These are phyloP conservation scores for Oryza coarctata DNA, from an alignment of 176 grass and related monocot genomes.

Conservation along the genomic window DNA sequence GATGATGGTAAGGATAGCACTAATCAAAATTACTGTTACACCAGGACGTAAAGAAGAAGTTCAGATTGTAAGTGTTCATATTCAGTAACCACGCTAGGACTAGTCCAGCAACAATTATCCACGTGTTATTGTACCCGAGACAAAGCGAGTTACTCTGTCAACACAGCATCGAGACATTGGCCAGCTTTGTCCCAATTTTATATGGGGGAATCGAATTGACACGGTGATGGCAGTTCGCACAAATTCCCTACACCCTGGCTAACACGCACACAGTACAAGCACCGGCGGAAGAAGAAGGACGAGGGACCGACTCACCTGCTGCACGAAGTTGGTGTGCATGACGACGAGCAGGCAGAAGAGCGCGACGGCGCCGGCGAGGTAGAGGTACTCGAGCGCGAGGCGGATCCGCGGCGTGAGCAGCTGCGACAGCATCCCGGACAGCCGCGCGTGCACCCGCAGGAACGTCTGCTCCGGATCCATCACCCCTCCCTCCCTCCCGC, in stretches of 20 bases:
- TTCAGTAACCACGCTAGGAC: neutral
- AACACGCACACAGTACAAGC: neutral
- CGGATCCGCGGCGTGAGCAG: slow-evolving; percentile 93
- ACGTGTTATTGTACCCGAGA: neutral
- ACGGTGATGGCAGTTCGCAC: neutral
- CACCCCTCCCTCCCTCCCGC: neutral
- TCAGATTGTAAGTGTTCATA: neutral
- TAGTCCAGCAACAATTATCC: neutral
- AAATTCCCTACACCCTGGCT: neutral
- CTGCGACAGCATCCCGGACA: slow-evolving; percentile 97
- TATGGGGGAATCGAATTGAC: neutral
- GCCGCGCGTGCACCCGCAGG: slow-evolving; percentile 88
- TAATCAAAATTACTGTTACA: neutral
- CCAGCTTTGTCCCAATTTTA: neutral
- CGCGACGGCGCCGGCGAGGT: slow-evolving; percentile 73
- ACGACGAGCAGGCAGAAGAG: slow-evolving; percentile 93
- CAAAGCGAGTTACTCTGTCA: neutral
- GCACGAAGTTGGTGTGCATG: slow-evolving; percentile 99
- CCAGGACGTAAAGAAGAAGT: neutral
- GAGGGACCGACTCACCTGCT: slow-evolving; percentile 55
- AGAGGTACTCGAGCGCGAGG: slow-evolving; percentile 84
- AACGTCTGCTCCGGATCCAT: slow-evolving; percentile 99
- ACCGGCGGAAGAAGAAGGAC: neutral
- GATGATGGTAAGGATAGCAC: neutral
- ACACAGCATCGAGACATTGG: neutral